Base-by-base conservation (phyloP, 805 yeast species). In the Candida berthetii region DNA sequence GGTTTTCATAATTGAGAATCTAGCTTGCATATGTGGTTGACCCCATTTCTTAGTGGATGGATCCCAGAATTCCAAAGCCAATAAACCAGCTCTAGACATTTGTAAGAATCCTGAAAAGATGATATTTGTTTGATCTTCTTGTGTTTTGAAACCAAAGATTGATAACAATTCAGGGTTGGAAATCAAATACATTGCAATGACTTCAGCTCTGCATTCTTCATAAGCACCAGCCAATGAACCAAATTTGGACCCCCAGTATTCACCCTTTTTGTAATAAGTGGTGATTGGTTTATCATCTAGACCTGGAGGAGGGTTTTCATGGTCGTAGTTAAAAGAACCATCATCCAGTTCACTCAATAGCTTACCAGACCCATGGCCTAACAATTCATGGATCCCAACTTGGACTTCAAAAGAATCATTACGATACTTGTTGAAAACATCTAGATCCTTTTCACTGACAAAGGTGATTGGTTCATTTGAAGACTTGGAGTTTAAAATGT, bases 321-420 rank as follows among this genome's bases (percentile, higher is more conserved):
- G 67, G 61, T 87, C 89, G 55, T 85, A 88, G 62, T 88, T 88
- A 71, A 72, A 88, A 19, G 66, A 60, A 10, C 84, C 84, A 38
- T 78, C 77, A 15, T 71, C 71, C 46, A 73, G 73, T 54, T 81
- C 79, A 52, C 70, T 61, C 50, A 88, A 66, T 44, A 88, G 69
- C 62, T 87, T 88, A 39, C 96, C 96, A 4, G 93, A 78, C 33
- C 96, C 96, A 57, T 88, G 96, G 14, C 96, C 96, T 47, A 88
- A 71, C 48, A 88, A 69, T 64, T 88, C 96, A 63, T 88, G 96
- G 53, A 88, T 83, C 42, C 96, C 96, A 39, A 88, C 96, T 65
- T 88, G 96, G 35, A 88, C 93, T 62, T 88, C 96, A 60, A 88
- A 88, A 0, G 96, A 83, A 37, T 84, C 90, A 37, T 78, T 82